These are phyloP conservation scores for Geoglossum cookeanum DNA, from an alignment of 2,329 filamentous ascomycete genomes.

Conservation along the genomic window DNA sequence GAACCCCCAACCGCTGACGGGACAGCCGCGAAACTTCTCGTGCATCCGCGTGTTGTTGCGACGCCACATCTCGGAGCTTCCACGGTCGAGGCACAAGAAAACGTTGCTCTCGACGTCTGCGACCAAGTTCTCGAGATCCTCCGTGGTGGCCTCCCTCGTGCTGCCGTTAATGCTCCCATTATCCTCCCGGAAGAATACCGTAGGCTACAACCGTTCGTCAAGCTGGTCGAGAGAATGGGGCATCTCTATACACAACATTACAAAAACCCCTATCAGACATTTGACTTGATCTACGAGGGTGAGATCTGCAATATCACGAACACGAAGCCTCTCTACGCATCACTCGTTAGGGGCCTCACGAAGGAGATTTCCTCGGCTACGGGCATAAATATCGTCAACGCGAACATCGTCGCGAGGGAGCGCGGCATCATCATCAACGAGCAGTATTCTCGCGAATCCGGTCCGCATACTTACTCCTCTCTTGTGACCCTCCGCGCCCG, in stretches of 20 bases:
- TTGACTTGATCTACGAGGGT: constrained; percentile 62
- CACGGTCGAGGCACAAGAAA: constrained; percentile 68
- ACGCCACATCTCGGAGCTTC: constrained; percentile 67
- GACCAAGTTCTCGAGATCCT: constrained; percentile 60
- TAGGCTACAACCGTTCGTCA: constrained; percentile 58
- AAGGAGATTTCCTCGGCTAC: constrained; percentile 47
- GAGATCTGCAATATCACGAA: constrained; percentile 52
- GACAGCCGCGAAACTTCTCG: constrained; percentile 41
- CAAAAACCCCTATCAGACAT: constrained; percentile 33
- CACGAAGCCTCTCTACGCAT: constrained; percentile 61
- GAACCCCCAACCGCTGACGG: constrained; percentile 19
- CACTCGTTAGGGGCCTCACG: constrained; percentile 58
- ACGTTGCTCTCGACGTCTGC: constrained; percentile 67
- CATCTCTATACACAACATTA: constrained; percentile 63
- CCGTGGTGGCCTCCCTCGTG: constrained; percentile 50
- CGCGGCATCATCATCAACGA: constrained; percentile 64
- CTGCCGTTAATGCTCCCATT: constrained; percentile 62
- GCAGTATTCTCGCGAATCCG: constrained; percentile 41
- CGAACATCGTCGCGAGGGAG: constrained; percentile 53
- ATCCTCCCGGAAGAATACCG: constrained; percentile 66
- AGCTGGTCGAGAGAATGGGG: constrained; percentile 62
- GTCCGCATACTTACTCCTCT: constrained; percentile 46
- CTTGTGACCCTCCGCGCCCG: constrained; percentile 49
- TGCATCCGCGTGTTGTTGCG: constrained; percentile 52
- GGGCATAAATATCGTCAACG: constrained; percentile 71